phyloP scores from a whole-genome alignment of 306 rosid species.

The Bauhinia variegata region DNA sequence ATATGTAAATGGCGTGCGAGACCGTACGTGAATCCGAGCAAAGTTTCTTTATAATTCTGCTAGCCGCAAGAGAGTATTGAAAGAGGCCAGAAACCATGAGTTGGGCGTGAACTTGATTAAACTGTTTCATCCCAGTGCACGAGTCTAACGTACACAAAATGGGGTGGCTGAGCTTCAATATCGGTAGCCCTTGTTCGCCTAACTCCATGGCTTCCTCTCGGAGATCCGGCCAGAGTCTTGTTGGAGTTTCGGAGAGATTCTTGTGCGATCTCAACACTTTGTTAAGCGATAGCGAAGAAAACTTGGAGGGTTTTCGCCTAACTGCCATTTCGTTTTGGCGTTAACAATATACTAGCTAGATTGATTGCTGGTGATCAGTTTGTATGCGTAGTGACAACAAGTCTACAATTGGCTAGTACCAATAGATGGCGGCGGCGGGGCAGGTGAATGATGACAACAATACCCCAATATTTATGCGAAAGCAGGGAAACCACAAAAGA shows the following conservation, averaged over 20 bases:
- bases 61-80: conserved; percentile 50
- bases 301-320: conserved; percentile 31
- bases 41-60: conserved; percentile 56
- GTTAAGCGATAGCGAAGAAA: conserved; percentile 32
- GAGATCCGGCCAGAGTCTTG: conserved; percentile 38
- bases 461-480: too few species aligned
- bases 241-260: conserved; percentile 37
- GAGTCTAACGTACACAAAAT: conserved; percentile 47
- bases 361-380: too few species aligned
- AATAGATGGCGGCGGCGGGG: too few species aligned
- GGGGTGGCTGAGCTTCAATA: conserved; percentile 48
- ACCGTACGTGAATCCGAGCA: conserved; percentile 40
- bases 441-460: too few species aligned
- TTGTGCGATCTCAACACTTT: conserved; percentile 35
- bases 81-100: conserved; percentile 50
- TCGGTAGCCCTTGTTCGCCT: conserved; percentile 33
- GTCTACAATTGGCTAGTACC: too few species aligned
- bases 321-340: conserved; percentile 41
- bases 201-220: conserved; percentile 31
- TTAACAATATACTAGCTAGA: not conserved
- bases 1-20: conserved; percentile 43
- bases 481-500: too few species aligned
- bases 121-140: conserved; percentile 39
- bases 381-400: too few species aligned
- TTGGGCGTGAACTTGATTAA: conserved; percentile 50